Percentiles rank a stretch among this genome's conserved stretches.
Conservation (phyloP, 768 basidiomycete species). For the Xerocomellus intermedius region DNA sequence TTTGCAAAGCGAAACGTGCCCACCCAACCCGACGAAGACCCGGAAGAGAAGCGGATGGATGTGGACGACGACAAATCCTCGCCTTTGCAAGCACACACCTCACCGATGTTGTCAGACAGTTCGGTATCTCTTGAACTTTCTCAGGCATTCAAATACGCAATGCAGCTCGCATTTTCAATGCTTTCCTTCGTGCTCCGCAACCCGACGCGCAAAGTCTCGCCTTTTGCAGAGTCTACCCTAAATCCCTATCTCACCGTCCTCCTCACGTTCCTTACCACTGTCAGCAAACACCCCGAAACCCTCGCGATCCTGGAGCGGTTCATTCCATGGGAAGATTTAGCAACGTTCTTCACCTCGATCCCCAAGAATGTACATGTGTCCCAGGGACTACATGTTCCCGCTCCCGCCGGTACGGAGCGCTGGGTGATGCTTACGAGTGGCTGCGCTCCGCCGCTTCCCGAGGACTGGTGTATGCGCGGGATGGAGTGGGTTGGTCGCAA, state of each 20-base stretch:
- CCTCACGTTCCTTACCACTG: constrained; percentile 84
- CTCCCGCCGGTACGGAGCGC: constrained; percentile 42
- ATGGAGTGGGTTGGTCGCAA: constrained; percentile 94
- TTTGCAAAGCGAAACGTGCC: constrained; percentile 47
- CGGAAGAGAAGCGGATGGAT: constrained; percentile 60
- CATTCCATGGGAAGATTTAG: constrained; percentile 83
- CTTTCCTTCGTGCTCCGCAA: constrained; percentile 68
- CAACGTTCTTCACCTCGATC: constrained; percentile 58
- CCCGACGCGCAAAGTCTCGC: constrained; percentile 59
- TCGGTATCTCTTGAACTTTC: constrained; percentile 48
- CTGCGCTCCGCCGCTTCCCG: constrained; percentile 71
- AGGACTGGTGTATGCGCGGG: constrained; percentile 95
- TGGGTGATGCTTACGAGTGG: constrained; percentile 70
- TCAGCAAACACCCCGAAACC: constrained; percentile 62
- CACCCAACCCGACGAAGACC: constrained; percentile 33
- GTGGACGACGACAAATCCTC: constrained; percentile 50
- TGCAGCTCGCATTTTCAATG: constrained; percentile 77
- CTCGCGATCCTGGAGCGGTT: constrained; percentile 66
- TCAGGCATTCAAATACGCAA: constrained; percentile 65
- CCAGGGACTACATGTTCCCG: constrained; percentile 40
- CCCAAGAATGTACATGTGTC: constrained; percentile 52
- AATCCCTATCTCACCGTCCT: constrained; percentile 88
- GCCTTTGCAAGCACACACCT: constrained; percentile 23
- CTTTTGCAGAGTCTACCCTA: constrained; percentile 51
- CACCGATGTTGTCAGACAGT: constrained; percentile 33